phyloP scores from a whole-genome alignment of 768 basidiomycete species.

The Filobasidium wieringae region DNA sequence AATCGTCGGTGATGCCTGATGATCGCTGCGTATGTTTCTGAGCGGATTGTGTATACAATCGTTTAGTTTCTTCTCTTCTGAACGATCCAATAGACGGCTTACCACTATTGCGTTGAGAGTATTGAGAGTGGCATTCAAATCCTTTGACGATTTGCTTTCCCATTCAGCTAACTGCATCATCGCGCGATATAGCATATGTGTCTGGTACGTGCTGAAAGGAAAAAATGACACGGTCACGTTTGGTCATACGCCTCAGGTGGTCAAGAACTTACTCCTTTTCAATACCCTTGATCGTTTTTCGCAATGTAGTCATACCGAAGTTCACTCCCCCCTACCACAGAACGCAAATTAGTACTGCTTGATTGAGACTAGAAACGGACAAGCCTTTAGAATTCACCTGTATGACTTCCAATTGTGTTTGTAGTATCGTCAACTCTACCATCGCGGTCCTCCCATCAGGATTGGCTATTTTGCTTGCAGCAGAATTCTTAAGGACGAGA shows the following conservation, averaged over 20 bases:
- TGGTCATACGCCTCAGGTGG: not conserved
- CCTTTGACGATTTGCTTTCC: conserved; percentile 5
- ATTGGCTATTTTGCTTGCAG: too few species aligned
- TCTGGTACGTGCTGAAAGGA: not conserved
- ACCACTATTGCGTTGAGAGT: conserved; percentile 4
- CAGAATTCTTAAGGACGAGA: too few species aligned
- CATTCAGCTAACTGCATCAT: conserved; percentile 3
- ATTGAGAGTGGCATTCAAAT: conserved; percentile 5
- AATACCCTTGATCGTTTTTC: not conserved
- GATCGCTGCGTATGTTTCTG: conserved; percentile 1
- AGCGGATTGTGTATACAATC: not conserved
- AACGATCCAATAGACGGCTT: too few species aligned
- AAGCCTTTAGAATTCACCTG: not conserved
- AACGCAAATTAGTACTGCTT: not conserved
- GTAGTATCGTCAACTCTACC: conserved; percentile 7
- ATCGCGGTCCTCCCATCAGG: conserved; percentile 1
- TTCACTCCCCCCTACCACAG: not conserved
- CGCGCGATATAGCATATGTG: conserved; percentile 3
- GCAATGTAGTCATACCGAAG: conserved; percentile 1
- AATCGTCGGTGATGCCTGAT: too few species aligned
- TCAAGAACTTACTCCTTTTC: conserved; percentile 9
- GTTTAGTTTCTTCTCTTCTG: too few species aligned
- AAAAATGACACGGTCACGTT: not conserved
- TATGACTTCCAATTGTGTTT: conserved; percentile 7
- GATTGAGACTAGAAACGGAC: not conserved